A percentile compares a stretch with the other conserved stretches of the same genome.
Conservation (phyloP, 495 filamentous ascomycete genomes). For the Penicillium verhagenii region DNA sequence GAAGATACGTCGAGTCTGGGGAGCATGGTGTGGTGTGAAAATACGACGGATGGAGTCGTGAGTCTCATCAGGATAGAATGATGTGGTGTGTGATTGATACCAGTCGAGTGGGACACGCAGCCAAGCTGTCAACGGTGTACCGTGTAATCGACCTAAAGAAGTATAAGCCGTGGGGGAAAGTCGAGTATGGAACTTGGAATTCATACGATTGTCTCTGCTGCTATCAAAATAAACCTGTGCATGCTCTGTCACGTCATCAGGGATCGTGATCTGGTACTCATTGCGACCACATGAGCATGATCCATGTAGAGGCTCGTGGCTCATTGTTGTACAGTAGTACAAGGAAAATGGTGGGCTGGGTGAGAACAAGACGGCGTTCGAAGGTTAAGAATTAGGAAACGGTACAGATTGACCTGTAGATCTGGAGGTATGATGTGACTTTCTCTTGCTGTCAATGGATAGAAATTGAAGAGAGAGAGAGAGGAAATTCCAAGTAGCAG, state of each 20-base stretch:
- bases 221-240: slow-evolving; percentile 72
- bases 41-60: slow-evolving; percentile 66
- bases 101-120: slow-evolving; percentile 76
- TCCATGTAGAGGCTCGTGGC: slow-evolving; percentile 59
- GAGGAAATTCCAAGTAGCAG: not conserved
- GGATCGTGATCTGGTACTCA: slow-evolving; percentile 70
- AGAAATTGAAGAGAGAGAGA: too few species aligned
- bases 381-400: too few species aligned
- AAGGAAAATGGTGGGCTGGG: not conserved
- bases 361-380: not conserved
- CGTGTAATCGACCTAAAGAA: slow-evolving; percentile 58
- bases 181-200: slow-evolving; percentile 11
- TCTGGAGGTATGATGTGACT: not conserved
- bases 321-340: slow-evolving; percentile 25
- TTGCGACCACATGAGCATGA: slow-evolving; percentile 85
- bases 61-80: slow-evolving; percentile 77
- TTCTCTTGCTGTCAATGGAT: too few species aligned
- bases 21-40: slow-evolving; percentile 61
- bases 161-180: slow-evolving; percentile 12
- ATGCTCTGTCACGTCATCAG: slow-evolving; percentile 49
- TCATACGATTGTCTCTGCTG: slow-evolving; percentile 61
- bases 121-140: slow-evolving; percentile 70
- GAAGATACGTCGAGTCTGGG: slow-evolving; percentile 68
- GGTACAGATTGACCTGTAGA: not conserved
- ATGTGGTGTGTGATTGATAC: slow-evolving; percentile 68